These are phyloP conservation scores for Pleurotus platypus DNA, from an alignment of 768 basidiomycete genomes.

Conservation along the genomic window DNA sequence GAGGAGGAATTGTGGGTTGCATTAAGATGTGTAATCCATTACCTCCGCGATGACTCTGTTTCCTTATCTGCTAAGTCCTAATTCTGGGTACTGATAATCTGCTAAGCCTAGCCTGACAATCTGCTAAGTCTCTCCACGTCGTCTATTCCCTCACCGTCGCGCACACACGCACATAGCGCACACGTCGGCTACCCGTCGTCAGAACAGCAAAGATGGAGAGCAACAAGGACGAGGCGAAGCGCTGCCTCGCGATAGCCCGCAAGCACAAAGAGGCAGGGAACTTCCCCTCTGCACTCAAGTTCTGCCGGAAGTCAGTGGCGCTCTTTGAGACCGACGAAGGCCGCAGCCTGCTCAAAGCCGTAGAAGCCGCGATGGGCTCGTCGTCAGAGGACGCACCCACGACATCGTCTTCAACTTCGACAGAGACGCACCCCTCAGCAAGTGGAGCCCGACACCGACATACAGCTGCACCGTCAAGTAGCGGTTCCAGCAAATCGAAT, in stretches of 20 bases:
- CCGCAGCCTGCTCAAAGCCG: conserved; percentile 55
- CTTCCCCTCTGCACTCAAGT: conserved; percentile 75
- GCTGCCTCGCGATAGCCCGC: conserved; percentile 77
- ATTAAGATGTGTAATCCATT: neutral
- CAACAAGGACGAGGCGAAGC: conserved; percentile 87
- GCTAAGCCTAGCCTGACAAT: neutral
- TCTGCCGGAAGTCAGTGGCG: conserved; percentile 83
- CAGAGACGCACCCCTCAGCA: conserved; percentile 75
- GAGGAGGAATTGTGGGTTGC: conserved; percentile 11
- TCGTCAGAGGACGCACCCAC: conserved; percentile 40
- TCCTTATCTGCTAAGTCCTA: conserved; percentile 1
- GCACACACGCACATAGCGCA: neutral
- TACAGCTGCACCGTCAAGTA: conserved; percentile 24
- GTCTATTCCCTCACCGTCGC: neutral
- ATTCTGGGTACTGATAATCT: neutral
- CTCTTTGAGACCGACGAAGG: conserved; percentile 82
- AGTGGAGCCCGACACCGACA: conserved; percentile 66
- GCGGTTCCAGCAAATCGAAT: conserved; percentile 21
- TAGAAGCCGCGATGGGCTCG: conserved; percentile 55
- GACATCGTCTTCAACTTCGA: conserved; percentile 32
- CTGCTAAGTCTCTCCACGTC: conserved; percentile 8
- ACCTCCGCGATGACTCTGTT: neutral
- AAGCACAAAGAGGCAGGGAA: conserved; percentile 72
- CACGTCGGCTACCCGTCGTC: neutral
- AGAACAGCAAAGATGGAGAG: conserved; percentile 52